Percentiles rank a stretch among this genome's conserved stretches.
phyloP scores from a whole-genome alignment of 2,329 filamentous ascomycete genomes.

The Karstenula rhodostoma region DNA sequence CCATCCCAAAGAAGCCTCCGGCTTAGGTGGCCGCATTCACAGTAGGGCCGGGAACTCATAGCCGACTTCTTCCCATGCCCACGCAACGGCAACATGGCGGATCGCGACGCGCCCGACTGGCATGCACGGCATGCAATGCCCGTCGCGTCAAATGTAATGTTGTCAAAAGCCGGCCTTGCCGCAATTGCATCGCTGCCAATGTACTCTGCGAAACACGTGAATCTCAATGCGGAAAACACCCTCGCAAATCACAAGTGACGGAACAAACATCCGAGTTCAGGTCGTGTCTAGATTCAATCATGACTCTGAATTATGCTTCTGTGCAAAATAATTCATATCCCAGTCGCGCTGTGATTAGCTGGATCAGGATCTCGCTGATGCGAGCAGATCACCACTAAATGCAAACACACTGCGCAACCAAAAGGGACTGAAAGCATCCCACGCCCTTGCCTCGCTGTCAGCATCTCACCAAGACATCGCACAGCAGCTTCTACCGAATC shows the following conservation, averaged over 20 bases:
- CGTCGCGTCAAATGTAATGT: slow-evolving; percentile 58
- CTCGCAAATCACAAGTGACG: slow-evolving; percentile 32
- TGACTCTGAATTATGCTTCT: slow-evolving; percentile 10
- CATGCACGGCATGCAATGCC: slow-evolving; percentile 56
- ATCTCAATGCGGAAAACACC: slow-evolving; percentile 55
- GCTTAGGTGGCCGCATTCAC: not conserved
- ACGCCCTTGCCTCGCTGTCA: slow-evolving; percentile 39
- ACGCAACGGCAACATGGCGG: slow-evolving; percentile 9
- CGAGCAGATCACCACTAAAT: slow-evolving; percentile 11
- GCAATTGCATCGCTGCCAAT: slow-evolving; percentile 51
- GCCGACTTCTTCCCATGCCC: not conserved
- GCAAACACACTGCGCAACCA: slow-evolving; percentile 30
- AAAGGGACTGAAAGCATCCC: slow-evolving; percentile 40
- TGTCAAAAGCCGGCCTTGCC: slow-evolving; percentile 54
- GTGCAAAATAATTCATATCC: not conserved
- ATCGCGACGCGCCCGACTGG: slow-evolving; percentile 49
- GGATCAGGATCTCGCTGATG: not conserved
- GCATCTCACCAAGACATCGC: slow-evolving; percentile 20
- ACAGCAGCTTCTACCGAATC: slow-evolving; percentile 31
- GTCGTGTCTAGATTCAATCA: not conserved
- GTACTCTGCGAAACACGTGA: slow-evolving; percentile 53
- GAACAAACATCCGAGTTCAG: not conserved
- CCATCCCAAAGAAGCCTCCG: not conserved
- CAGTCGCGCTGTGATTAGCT: not conserved
- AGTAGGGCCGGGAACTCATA: not conserved